Evolutionary conservation across 495 filamentous ascomycete species (phyloP).

Genomic region (Echria macrotheca): DNA sequence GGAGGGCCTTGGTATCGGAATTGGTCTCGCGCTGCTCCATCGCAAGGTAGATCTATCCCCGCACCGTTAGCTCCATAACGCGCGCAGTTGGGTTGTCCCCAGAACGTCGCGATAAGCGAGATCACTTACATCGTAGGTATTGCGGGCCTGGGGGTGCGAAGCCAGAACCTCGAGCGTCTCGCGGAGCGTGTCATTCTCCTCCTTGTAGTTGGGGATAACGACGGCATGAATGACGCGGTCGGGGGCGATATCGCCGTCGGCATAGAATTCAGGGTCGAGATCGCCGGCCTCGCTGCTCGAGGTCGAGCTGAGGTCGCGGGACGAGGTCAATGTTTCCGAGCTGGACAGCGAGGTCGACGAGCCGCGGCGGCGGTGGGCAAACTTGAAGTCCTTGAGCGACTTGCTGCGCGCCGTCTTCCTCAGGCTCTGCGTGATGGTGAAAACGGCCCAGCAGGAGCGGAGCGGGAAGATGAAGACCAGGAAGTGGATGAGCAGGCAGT

Average conservation of each 20-base stretch:
- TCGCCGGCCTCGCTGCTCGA: constrained; percentile 46
- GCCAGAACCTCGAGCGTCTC: constrained; percentile 63
- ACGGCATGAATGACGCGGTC: constrained; percentile 55
- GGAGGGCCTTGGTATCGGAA: constrained; percentile 48
- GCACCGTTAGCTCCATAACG: constrained; percentile 14
- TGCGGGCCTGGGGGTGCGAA: constrained; percentile 55
- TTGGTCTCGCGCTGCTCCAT: constrained; percentile 60
- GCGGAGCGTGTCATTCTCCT: constrained; percentile 57
- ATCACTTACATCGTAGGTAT: constrained; percentile 59
- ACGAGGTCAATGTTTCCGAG: constrained; percentile 46
- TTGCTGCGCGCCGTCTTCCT: constrained; percentile 35
- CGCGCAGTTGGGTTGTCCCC: no score
- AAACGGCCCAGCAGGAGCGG: constrained; percentile 48
- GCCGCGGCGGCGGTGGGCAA: constrained; percentile 40
- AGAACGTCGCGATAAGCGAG: background rate
- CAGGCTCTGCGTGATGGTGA: constrained; percentile 39
- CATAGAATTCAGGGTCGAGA: constrained; percentile 34
- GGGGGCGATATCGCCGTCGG: constrained; percentile 32
- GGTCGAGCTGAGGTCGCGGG: constrained; percentile 38
- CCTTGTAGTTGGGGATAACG: constrained; percentile 65
- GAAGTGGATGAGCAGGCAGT: constrained; percentile 49
- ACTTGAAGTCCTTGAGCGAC: constrained; percentile 37
- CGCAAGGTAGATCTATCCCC: constrained; percentile 57
- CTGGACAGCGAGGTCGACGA: constrained; percentile 47
- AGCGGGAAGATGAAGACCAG: constrained; percentile 49